Percentiles rank a stretch among this genome's conserved stretches.
These are phyloP conservation scores for Tagetes erecta DNA, from an alignment of 129 eudicot genomes.

Conservation along the genomic window DNA sequence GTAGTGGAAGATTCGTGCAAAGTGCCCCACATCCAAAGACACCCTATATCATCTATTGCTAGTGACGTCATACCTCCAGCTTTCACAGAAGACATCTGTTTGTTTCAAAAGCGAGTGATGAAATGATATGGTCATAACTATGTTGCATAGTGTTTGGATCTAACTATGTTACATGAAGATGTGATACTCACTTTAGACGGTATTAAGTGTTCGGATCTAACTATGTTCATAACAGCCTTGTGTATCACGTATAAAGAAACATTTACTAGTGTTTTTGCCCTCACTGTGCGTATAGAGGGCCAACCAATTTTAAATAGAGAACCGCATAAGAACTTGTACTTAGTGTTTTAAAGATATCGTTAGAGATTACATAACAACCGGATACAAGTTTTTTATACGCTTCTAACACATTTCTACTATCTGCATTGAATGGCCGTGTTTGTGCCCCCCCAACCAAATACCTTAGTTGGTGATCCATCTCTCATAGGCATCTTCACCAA, in stretches of 20 bases:
- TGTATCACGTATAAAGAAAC: background rate
- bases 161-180: background rate
- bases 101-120: background rate
- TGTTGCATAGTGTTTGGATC: background rate
- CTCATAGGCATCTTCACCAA: conserved; percentile 44
- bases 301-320: background rate
- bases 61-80: conserved; percentile 98
- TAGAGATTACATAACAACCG: background rate
- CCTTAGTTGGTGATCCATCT: conserved; percentile 35
- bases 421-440: conserved; percentile 3
- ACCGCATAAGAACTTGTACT: background rate
- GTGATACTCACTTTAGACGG: background rate
- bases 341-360: background rate
- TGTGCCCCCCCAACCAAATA: too few species aligned
- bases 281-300: background rate
- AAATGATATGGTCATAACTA: background rate
- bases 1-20: conserved; percentile 41
- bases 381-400: too few species aligned
- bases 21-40: conserved; percentile 91
- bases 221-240: background rate
- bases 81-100: conserved; percentile 67
- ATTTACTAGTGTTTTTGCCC: background rate
- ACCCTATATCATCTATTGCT: conserved; percentile 66
- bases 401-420: background rate
- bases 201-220: background rate